Percentiles rank a stretch among this genome's conserved stretches.
These are phyloP conservation scores for Sarcodon sp. DNA, from an alignment of 768 basidiomycete genomes.

Conservation along the genomic window DNA sequence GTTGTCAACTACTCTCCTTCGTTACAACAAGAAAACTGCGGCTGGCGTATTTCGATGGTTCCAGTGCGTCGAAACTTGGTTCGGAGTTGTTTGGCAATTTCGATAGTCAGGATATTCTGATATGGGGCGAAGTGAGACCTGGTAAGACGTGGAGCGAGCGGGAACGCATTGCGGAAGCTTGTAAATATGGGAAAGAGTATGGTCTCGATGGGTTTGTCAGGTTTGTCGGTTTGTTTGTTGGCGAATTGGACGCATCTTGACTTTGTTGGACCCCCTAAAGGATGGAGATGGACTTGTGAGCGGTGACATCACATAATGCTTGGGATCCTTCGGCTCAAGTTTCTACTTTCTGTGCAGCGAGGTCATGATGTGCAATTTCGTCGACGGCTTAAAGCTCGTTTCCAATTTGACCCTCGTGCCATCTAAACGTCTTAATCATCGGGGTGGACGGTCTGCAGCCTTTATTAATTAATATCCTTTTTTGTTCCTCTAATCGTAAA, in stretches of 20 bases:
- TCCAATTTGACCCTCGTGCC: conserved; percentile 9
- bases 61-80: conserved; percentile 25
- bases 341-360: conserved; percentile 13
- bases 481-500: too few relatives aligned
- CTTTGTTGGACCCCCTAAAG: conserved; percentile 4
- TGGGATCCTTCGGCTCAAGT: not conserved
- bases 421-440: not conserved
- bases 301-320: conserved; percentile 6
- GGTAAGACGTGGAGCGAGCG: conserved; percentile 15
- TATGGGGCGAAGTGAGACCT: conserved; percentile 21
- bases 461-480: not conserved
- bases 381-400: conserved; percentile 13
- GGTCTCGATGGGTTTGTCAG: conserved; percentile 35
- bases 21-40: conserved; percentile 25
- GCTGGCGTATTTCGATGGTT: conserved; percentile 40
- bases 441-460: not conserved
- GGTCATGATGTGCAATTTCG: conserved; percentile 22
- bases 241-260: not conserved
- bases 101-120: conserved; percentile 35
- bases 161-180: conserved; percentile 23
- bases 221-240: conserved; percentile 9
- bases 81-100: conserved; percentile 22
- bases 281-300: conserved; percentile 27
- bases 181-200: conserved; percentile 28
- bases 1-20: conserved; percentile 28